Base-by-base conservation (phyloP, 129 eudicot species). In the Pulicaria dysenterica region DNA sequence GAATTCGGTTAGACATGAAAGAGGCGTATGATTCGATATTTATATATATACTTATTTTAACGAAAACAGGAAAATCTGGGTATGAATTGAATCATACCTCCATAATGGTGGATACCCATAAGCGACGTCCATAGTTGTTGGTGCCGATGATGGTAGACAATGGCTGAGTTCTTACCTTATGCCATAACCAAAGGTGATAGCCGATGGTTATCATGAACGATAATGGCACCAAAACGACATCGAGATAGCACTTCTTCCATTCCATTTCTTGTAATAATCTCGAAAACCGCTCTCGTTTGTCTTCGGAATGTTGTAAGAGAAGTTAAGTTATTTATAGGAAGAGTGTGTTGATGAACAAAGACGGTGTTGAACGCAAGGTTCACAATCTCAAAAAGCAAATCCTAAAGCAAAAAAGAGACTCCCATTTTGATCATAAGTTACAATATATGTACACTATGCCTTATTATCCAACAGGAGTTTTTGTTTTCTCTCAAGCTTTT, bases 91-190 rank as follows among this genome's bases (percentile, higher is more conserved):
- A 24, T 24, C 31, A 24, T 80, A 93, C 98, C 96, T 87, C 84
- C 90, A 93, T 93, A 17, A 93, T 93, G 64, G 95, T 81, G 1
- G 88, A 64, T 16, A 93, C 96, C 98, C 96, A 93, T 16, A 83
- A 73, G 3, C 95, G 86, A 3, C 98, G 87, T 17, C 91, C 95
- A 10, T 60, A 73, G 38, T 90, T 80, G 67, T 89, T 93, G n/a
- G 84, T 87, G 44, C 98, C 98, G 65, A 89, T 84, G 70, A 87
- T 82, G 72, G 98, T 93, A 6, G 87, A 57, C 55, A 87, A 72
- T 4, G 98, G 98, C 45, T 87, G 88, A 3, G 76, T 89, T 31
- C 86, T 77, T 36, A 89, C 92, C 88, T 75, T 85, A 5, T 80
- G 84, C 96, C 96, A 93, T 70, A 93, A 48, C 96, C 92, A 93